Conservation (phyloP, 257 asterid species). For the Leptodermis oblonga region DNA sequence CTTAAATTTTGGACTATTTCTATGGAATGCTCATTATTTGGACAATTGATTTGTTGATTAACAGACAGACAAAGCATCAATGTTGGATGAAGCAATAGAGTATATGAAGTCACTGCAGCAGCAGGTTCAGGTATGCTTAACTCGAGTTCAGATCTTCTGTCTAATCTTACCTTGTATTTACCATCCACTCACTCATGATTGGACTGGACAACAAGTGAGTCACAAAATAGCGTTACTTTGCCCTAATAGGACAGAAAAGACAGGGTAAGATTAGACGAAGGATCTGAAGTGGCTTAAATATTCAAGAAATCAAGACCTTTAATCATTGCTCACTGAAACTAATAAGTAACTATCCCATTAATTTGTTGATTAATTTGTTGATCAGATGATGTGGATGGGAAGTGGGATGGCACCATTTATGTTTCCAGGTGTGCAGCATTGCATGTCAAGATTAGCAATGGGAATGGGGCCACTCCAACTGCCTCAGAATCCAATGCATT, state of each 20-base stretch:
- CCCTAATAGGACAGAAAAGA: too few relatives aligned
- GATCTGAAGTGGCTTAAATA: too few relatives aligned
- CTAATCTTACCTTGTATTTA: not conserved
- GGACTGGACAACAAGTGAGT: too few relatives aligned
- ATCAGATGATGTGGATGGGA: conserved; percentile 87
- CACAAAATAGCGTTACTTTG: too few relatives aligned
- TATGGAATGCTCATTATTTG: not conserved
- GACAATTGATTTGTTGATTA: not conserved
- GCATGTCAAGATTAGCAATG: conserved; percentile 57
- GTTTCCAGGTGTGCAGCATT: conserved; percentile 68
- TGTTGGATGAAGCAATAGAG: conserved; percentile 86
- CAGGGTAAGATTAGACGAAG: too few relatives aligned
- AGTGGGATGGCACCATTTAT: conserved; percentile 76
- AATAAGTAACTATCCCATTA: not conserved
- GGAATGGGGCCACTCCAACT: conserved; percentile 50
- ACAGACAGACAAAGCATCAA: conserved; percentile 87
- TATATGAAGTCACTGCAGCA: conserved; percentile 81
- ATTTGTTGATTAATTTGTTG: not conserved
- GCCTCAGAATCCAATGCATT: conserved; percentile 58
- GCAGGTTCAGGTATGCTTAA: conserved; percentile 86
- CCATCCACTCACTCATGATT: not conserved
- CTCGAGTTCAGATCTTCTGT: not conserved
- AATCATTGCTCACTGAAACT: not conserved
- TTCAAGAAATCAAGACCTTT: not conserved
- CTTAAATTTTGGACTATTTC: not conserved